A percentile compares a stretch with the other conserved stretches of the same genome.
These are phyloP conservation scores for Boletus coffeatus DNA, from an alignment of 1,284 basidiomycete genomes.

Conservation along the genomic window DNA sequence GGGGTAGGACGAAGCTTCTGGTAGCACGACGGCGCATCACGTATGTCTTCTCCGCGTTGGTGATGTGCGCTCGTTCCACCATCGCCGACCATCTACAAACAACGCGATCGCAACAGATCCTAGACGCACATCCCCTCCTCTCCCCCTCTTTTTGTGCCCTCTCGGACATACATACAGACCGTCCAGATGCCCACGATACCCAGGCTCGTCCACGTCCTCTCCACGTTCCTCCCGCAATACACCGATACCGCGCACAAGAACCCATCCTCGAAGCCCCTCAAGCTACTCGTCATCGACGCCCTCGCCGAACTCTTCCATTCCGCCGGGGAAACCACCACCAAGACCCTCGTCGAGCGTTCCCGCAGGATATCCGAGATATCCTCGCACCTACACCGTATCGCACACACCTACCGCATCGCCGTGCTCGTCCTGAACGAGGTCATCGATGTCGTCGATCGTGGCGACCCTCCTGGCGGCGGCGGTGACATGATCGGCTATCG, in stretches of 20 bases:
- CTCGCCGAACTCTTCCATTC: slow-evolving; percentile 76
- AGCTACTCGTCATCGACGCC: slow-evolving; percentile 76
- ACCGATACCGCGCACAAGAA: slow-evolving; percentile 35
- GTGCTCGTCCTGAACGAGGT: slow-evolving; percentile 86
- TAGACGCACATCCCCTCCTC: slow-evolving; percentile 44
- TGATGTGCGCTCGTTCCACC: neutral
- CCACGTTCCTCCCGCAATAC: slow-evolving; percentile 56
- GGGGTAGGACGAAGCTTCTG: no score
- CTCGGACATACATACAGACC: slow-evolving; percentile 70
- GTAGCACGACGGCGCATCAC: neutral
- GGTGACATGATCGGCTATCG: slow-evolving; percentile 43
- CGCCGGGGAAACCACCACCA: slow-evolving; percentile 46
- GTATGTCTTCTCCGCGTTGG: neutral
- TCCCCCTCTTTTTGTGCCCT: slow-evolving; percentile 46
- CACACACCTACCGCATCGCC: slow-evolving; percentile 58
- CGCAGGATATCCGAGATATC: slow-evolving; percentile 64
- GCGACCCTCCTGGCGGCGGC: slow-evolving; percentile 11
- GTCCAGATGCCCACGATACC: slow-evolving; percentile 54
- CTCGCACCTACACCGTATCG: slow-evolving; percentile 61
- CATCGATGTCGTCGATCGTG: slow-evolving; percentile 60
- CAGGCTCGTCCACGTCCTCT: slow-evolving; percentile 64
- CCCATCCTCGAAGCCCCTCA: slow-evolving; percentile 45
- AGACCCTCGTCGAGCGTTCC: slow-evolving; percentile 64
- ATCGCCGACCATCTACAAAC: slow-evolving; percentile 40
- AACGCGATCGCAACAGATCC: slow-evolving; percentile 53